Evolutionary conservation across 2,329 filamentous ascomycete species (phyloP).

Genomic region (Clarireedia sp.): DNA sequence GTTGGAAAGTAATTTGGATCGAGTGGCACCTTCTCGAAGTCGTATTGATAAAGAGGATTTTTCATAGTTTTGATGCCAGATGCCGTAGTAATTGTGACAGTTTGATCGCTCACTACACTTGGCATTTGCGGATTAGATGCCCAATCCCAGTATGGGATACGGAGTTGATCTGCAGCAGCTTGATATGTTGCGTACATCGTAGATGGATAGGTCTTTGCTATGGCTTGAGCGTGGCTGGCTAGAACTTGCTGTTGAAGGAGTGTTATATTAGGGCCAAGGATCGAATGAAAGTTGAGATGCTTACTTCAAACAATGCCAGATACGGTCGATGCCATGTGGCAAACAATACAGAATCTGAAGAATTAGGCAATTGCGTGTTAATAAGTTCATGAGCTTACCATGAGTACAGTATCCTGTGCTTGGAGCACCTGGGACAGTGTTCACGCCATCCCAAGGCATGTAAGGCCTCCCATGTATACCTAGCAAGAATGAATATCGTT

Average conservation of each 20-base stretch:
- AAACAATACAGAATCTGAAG: conserved; percentile 21
- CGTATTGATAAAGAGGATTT: conserved; percentile 47
- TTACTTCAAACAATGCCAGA: conserved; percentile 45
- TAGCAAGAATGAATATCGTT: background rate
- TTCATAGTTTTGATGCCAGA: conserved; percentile 26
- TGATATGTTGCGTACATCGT: conserved; percentile 38
- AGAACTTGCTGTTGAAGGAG: conserved; percentile 41
- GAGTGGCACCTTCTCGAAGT: conserved; percentile 34
- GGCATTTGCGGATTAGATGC: conserved; percentile 37
- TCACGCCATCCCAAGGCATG: conserved; percentile 21
- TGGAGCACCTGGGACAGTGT: conserved; percentile 8
- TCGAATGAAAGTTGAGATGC: background rate
- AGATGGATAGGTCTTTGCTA: conserved; percentile 32
- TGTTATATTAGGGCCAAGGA: no score
- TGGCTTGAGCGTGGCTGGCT: conserved; percentile 37
- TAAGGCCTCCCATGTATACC: conserved; percentile 23
- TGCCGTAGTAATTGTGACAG: conserved; percentile 27
- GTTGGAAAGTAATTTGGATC: conserved; percentile 33
- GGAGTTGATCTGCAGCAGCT: conserved; percentile 33
- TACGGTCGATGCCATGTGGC: conserved; percentile 49
- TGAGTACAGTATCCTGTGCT: conserved; percentile 27
- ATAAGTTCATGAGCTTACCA: conserved; percentile 9
- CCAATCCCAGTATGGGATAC: conserved; percentile 44
- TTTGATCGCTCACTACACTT: conserved; percentile 26
- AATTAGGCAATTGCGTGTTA: background rate